Evolutionary conservation across 2,329 filamentous ascomycete genomes (phyloP), one percentile per base, ranked within the genome.

Genomic region (Paecilomyces formosus): DNA sequence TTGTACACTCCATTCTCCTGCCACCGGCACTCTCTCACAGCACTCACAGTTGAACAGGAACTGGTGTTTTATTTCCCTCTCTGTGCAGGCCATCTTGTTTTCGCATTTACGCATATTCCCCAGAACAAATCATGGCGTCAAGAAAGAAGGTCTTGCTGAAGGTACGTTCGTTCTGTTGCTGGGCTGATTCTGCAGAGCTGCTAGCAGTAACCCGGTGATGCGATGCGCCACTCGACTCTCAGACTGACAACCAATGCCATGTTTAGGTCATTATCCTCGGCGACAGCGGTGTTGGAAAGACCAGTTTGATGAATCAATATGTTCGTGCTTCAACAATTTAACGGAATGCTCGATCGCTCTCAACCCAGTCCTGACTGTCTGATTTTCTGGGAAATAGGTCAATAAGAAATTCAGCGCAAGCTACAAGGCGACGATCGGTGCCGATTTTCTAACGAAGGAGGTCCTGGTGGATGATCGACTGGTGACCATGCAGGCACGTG

Each of bases 261-360:
- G 7, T 59, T 15, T 70, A 97, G 93, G 92, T 99, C 72, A 99
- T 99, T 72, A 97, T 99, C 79, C 88, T 99, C 68, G 94, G 94
- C 69, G 94, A 99, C 78, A 97, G 93, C 78, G 94, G 94, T 79
- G 94, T 99, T 63, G 94, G 94, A 76, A 99, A 99, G 85, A 99
- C 94, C 62, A 97, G 92, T 78, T 87, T 99, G 85, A 99, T 99
- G 94, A 99, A 99, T 81, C 94, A 99, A 97, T 99, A 97, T 90
- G 94, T 97, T 86, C 76, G 89, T 69, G 58, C 54, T 58, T 63
- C 31, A 57, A 57, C 60, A 11, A 26, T 45, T 64, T 13, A 55
- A 51, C 45, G 35, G 6, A 31, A 39, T 24, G 24, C 24, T 45
- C 35, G 31, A 31, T n/a, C 15, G 22, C 28, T 24, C 52, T 31